Percentiles rank a stretch among this genome's conserved stretches.
phyloP scores from a whole-genome alignment of 306 rosid species.

The Quercus robur region DNA sequence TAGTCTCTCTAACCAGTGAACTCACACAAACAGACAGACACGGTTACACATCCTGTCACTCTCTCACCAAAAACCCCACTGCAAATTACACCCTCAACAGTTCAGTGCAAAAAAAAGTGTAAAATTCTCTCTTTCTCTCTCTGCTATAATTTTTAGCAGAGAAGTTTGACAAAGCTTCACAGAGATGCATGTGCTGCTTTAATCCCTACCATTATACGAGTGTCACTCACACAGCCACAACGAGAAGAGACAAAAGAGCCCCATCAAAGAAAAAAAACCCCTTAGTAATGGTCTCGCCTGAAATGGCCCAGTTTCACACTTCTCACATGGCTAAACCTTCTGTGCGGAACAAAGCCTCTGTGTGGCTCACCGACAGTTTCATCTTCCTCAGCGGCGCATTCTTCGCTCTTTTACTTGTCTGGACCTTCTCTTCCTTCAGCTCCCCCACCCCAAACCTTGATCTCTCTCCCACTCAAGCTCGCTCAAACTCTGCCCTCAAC shows the following conservation, averaged over 20 bases:
- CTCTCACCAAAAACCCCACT: neutral
- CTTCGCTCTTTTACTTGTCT: slow-evolving; percentile 49
- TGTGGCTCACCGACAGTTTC: slow-evolving; percentile 38
- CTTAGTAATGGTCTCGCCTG: slow-evolving; percentile 43
- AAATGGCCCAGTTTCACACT: slow-evolving; percentile 8
- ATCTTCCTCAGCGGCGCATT: slow-evolving; percentile 63
- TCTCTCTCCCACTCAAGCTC: slow-evolving; percentile 1
- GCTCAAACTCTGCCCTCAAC: neutral
- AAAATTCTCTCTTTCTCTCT: neutral
- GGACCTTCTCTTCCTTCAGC: slow-evolving; percentile 50
- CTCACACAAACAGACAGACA: too few relatives aligned
- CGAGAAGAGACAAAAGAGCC: neutral
- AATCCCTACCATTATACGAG: neutral
- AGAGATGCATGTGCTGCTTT: too few relatives aligned
- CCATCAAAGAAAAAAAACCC: too few relatives aligned
- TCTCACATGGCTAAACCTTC: slow-evolving; percentile 47
- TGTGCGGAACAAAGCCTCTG: slow-evolving; percentile 38
- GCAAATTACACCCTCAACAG: neutral
- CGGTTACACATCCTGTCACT: neutral
- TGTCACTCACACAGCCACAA: neutral
- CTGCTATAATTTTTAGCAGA: too few relatives aligned
- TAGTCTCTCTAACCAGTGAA: too few relatives aligned
- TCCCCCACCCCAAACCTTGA: slow-evolving; percentile 21
- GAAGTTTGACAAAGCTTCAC: too few relatives aligned
- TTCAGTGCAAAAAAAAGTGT: neutral